These are phyloP conservation scores for Stephania japonica DNA, from an alignment of 164 flowering plant species.

Conservation along the genomic window DNA sequence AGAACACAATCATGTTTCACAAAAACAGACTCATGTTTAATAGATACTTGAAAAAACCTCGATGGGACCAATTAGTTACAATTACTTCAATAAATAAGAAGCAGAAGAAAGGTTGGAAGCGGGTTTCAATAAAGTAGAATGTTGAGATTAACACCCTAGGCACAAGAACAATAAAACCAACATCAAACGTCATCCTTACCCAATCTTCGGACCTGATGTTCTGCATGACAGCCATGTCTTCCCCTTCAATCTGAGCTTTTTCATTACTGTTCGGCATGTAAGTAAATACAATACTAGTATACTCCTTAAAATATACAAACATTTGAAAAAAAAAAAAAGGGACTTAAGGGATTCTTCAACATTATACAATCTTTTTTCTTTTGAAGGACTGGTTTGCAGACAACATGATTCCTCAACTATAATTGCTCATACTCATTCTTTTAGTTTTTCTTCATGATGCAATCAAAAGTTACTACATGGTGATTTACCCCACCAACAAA, in stretches of 20 bases:
- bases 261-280: constrained; percentile 32
- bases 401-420: neutral
- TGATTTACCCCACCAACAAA: neutral
- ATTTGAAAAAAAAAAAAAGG: neutral
- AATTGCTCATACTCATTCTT: neutral
- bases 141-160: neutral
- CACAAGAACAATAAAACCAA: neutral
- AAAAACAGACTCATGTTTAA: neutral
- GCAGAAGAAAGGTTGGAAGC: neutral
- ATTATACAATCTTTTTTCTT: too few relatives aligned
- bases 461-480: neutral
- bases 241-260: constrained; percentile 70
- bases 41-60: neutral
- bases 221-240: constrained; percentile 51
- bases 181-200: constrained; percentile 34
- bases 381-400: neutral
- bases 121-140: neutral
- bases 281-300: neutral
- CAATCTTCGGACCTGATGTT: constrained; percentile 63
- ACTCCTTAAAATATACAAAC: neutral
- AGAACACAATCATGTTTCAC: neutral
- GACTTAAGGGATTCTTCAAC: neutral
- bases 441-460: neutral
- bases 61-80: neutral
- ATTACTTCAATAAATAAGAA: neutral